A percentile compares a stretch with the other conserved stretches of the same genome.
phyloP scores from a whole-genome alignment of 2,329 filamentous ascomycete genomes.

The Pseudonectria buxi region DNA sequence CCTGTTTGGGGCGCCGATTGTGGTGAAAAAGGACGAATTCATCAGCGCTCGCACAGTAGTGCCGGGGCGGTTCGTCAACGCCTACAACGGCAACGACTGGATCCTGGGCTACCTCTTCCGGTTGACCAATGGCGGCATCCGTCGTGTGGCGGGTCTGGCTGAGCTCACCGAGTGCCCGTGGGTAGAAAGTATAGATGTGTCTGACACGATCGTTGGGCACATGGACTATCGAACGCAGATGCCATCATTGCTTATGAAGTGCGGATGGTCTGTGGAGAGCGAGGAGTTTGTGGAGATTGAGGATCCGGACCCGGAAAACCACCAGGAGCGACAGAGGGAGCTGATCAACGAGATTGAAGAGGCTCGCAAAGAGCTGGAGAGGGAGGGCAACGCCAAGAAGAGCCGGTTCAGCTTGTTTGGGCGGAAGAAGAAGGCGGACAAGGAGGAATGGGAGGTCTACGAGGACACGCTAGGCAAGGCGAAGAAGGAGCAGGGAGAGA shows the following conservation, averaged over 20 bases:
- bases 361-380: constrained; percentile 78
- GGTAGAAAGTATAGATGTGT: constrained; percentile 85
- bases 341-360: constrained; percentile 96
- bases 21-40: constrained; percentile 88
- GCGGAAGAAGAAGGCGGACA: constrained; percentile 71
- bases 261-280: constrained; percentile 84
- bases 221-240: constrained; percentile 96
- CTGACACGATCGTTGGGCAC: constrained; percentile 78
- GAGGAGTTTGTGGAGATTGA: constrained; percentile 97
- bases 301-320: constrained; percentile 92
- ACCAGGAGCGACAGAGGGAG: constrained; percentile 78
- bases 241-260: constrained; percentile 77
- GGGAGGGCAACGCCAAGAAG: constrained; percentile 62
- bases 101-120: constrained; percentile 95
- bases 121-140: constrained; percentile 85
- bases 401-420: constrained; percentile 69
- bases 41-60: constrained; percentile 75
- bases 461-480: constrained; percentile 55
- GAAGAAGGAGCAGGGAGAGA: constrained; percentile 29
- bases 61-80: constrained; percentile 88
- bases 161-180: constrained; percentile 69
- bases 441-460: constrained; percentile 92
- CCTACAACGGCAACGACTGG: constrained; percentile 93
- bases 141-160: constrained; percentile 77
- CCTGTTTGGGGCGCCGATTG: constrained; percentile 85